Evolutionary conservation across 768 basidiomycete genomes (phyloP), one percentile per base, ranked within the genome.

Genomic region (Boletus rubescentipes): DNA sequence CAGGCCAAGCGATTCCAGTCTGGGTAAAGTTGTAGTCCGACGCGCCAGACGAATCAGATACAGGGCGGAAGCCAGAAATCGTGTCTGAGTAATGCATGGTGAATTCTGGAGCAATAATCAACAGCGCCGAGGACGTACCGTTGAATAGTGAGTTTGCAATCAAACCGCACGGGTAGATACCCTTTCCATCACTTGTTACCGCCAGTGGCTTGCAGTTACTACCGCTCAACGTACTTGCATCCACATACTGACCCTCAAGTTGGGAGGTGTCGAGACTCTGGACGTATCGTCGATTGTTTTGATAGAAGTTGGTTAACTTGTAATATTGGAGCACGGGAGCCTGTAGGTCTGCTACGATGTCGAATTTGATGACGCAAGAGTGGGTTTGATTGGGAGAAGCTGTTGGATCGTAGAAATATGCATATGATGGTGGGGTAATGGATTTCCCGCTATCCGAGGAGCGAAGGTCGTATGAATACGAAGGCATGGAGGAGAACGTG

Each of bases 101-200:
- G 32, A 31, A 35, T 46, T 4, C 10, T 36, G n/a, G 18, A 51
- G 23, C 29, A 12, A 40, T 12, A 15, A 40, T 32, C 35, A 7
- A 32, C 14, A 38, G 52, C 34, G 20, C 26, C 26, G 16, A 18
- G 20, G 20, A 12, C 82, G 34, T 45, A 91, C 93, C 95, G 65
- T 99, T 99, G 78, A 98, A 99, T 10, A 93, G 36, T 2, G 93
- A 97, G 73, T 99, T 99, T 41, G 97, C 97, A 59, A 99, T 96
- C 59, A 99, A 77, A 37, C 97, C 97, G 61, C 97, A 99, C 2
- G 97, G 97, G 65, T 95, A 99, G 67, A 93, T 83, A 9, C 81
- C 76, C 63, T 79, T 83, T 53, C 73, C 72, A 46, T 78, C 71
- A 12, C 61, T 60, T 7, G 72, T 71, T 5, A 76, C 66, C n/a